Percentiles rank a stretch among this genome's conserved stretches.
Conservation (phyloP, 108 stramenopile species). For the Skeletonema costatum region DNA sequence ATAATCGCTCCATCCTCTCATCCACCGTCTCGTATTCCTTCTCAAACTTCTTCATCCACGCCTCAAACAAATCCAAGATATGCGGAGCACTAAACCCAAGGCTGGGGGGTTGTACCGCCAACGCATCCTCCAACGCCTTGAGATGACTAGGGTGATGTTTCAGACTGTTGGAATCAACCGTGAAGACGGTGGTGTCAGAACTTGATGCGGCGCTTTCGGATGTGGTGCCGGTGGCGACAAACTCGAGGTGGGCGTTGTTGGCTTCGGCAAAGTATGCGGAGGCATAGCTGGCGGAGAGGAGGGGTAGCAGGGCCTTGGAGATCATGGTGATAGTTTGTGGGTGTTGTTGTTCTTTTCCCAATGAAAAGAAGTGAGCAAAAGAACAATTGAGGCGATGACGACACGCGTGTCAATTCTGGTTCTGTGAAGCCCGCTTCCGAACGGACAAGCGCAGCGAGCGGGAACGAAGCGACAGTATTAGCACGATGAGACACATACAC, state of each 20-base stretch:
- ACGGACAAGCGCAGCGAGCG: no score
- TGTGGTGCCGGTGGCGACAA: not conserved
- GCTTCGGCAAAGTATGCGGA: slow-evolving; percentile 20
- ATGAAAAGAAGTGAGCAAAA: not conserved
- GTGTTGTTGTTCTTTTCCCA: not conserved
- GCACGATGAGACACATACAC: no score
- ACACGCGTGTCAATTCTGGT: not conserved
- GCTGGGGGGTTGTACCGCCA: not conserved
- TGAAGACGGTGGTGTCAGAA: not conserved
- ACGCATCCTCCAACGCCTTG: slow-evolving; percentile 1
- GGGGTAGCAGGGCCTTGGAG: not conserved
- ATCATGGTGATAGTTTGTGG: not conserved
- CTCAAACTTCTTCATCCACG: slow-evolving; percentile 55
- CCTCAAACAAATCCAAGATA: slow-evolving; percentile 40
- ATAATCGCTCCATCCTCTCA: slow-evolving; percentile 49
- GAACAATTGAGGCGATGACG: not conserved
- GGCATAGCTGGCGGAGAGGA: not conserved
- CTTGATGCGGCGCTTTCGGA: not conserved
- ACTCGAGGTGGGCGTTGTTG: slow-evolving; percentile 26
- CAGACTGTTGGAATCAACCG: not conserved
- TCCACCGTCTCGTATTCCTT: slow-evolving; percentile 59
- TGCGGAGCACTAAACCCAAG: slow-evolving; percentile 2
- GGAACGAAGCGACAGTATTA: no score
- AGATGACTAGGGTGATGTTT: not conserved
- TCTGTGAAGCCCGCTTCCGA: not conserved